Percentiles rank a stretch among this genome's conserved stretches.
Conservation (phyloP, 805 yeast genomes). For the Clavispora phyllophila region DNA sequence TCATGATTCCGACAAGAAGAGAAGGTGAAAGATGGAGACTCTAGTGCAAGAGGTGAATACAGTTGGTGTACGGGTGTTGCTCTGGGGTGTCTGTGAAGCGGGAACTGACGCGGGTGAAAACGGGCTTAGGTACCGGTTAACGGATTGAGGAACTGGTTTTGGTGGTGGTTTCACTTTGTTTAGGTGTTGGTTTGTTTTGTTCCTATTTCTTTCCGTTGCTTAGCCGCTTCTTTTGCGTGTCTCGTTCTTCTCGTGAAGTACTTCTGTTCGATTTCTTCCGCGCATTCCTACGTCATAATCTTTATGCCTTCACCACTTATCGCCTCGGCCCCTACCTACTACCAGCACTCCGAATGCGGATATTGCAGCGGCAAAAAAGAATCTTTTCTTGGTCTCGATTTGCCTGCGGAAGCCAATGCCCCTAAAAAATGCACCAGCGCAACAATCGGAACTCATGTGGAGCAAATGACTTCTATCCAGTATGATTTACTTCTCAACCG, state of each 20-base stretch:
- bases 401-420: constrained; percentile 21
- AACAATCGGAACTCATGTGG: constrained; percentile 37
- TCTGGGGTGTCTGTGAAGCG: too few relatives aligned
- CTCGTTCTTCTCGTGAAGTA: too few relatives aligned
- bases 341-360: constrained; percentile 54
- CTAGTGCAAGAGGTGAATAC: neutral
- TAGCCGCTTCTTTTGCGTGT: too few relatives aligned
- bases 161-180: too few relatives aligned
- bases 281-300: too few relatives aligned
- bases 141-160: too few relatives aligned
- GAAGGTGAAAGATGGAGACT: neutral
- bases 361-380: constrained; percentile 56
- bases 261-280: too few relatives aligned
- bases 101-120: too few relatives aligned
- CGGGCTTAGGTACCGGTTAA: too few relatives aligned
- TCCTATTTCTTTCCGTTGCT: too few relatives aligned
- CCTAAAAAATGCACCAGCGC: constrained; percentile 17
- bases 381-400: constrained; percentile 19
- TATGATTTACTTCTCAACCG: constrained; percentile 65
- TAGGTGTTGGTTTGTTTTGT: too few relatives aligned
- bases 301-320: too few relatives aligned
- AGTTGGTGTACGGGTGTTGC: constrained; percentile 4
- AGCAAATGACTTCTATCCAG: constrained; percentile 42
- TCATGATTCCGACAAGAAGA: constrained; percentile 4
- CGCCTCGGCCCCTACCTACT: constrained; percentile 33